Evolutionary conservation across 176 grass and related monocot species (phyloP), one percentile per base, ranked within the genome.

Genomic region (Raddia guianensis): DNA sequence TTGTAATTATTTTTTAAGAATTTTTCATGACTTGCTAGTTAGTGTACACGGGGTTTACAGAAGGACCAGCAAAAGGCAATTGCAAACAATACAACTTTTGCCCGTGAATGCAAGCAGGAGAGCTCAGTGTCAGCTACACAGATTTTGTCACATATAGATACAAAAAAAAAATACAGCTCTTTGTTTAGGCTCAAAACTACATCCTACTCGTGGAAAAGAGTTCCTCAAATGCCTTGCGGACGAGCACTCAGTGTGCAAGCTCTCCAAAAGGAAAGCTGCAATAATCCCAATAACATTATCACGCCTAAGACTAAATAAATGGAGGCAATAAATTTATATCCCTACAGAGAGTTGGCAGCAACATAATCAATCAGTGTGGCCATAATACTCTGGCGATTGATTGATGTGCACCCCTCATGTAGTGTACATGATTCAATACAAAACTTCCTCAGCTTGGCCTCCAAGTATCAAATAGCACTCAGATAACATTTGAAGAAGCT

Each of bases 371-470:
- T 85, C 75, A 73, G 70, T 82, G 78, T 82, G 49, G 51, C 83
- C 66, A 81, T 64, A 81, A 83, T 77, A 87, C 82, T 85, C 42
- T 57, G 15, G 65, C 61, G 32, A 67, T 61, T 54, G 77, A 72
- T 63, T 48, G 49, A 42, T 12, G 7, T 14, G 56, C n/a, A 10
- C 77, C 63, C 56, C 50, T 81, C 57, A 85, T 76, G 80, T 78
- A 83, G 84, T 89, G 83, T 85, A 87, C 91, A 89, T 57, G 91
- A 74, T 58, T 5, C 51, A 85, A 83, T 82, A 63, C 73, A 91
- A 89, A 91, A 89, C 88, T 87, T 83, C 62, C 53, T 71, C 46
- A 44, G 20, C 84, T 79, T 71, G 44, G 72, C 80, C 76, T 81
- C 87, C 47, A 70, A 74, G 53, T 82, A 85, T 79, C 65, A 84